Evolutionary conservation across 1,284 basidiomycete species (phyloP).

Genomic region (Neotropicomus parvogracilis): DNA sequence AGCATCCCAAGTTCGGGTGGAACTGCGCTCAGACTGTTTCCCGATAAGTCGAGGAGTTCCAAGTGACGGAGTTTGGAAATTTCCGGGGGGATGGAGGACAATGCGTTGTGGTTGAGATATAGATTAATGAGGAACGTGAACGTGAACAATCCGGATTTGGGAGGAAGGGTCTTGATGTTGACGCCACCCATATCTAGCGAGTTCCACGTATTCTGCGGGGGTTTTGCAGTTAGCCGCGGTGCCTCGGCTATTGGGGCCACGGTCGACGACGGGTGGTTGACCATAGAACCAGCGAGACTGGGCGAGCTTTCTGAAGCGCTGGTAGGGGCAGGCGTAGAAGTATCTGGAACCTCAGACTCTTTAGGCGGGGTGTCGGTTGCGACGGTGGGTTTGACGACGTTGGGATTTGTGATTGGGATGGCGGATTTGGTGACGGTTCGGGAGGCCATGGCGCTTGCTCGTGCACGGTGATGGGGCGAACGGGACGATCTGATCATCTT

Average conservation of each 20-base stretch:
- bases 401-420: slow-evolving; percentile 81
- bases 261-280: slow-evolving; percentile 71
- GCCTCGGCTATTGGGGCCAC: slow-evolving; percentile 63
- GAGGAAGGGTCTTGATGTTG: slow-evolving; percentile 86
- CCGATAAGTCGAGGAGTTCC: slow-evolving; percentile 89
- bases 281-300: slow-evolving; percentile 36
- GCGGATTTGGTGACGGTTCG: slow-evolving; percentile 74
- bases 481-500: slow-evolving; percentile 76
- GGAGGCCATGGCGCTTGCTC: slow-evolving; percentile 75
- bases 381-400: slow-evolving; percentile 49
- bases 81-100: slow-evolving; percentile 78
- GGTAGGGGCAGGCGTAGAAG: slow-evolving; percentile 35
- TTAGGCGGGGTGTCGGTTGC: slow-evolving; percentile 34
- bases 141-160: slow-evolving; percentile 81
- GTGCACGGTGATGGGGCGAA: slow-evolving; percentile 76
- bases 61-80: slow-evolving; percentile 85
- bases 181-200: slow-evolving; percentile 97
- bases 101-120: slow-evolving; percentile 95
- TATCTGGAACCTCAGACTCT: slow-evolving; percentile 24
- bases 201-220: slow-evolving; percentile 78
- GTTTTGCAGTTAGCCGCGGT: slow-evolving; percentile 55
- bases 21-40: slow-evolving; percentile 78
- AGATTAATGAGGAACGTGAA: slow-evolving; percentile 91
- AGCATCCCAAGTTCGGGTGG: slow-evolving; percentile 92
- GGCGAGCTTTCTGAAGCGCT: slow-evolving; percentile 40